Evolutionary conservation across 345 rosid genomes (phyloP).

Genomic region (Sonneratia caseolaris): DNA sequence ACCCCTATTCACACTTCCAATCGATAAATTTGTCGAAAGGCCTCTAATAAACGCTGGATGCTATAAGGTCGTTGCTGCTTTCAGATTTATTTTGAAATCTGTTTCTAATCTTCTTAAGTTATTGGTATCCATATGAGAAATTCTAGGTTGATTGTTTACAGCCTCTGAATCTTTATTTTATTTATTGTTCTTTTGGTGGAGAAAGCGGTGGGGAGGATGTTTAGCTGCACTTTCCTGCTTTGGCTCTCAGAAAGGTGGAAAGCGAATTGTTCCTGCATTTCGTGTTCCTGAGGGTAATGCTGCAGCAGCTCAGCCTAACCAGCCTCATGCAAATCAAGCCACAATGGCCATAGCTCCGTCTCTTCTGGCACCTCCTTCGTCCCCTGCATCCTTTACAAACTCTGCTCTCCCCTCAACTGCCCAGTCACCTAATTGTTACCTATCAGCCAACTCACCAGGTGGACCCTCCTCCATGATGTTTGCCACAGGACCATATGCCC

Average conservation of each 20-base stretch:
- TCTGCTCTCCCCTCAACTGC: conserved; percentile 38
- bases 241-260: conserved; percentile 68
- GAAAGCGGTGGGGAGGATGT: conserved; percentile 85
- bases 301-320: conserved; percentile 47
- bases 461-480: conserved; percentile 43
- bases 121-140: too few relatives aligned
- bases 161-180: conserved; percentile 1
- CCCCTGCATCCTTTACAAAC: conserved; percentile 39
- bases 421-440: conserved; percentile 35
- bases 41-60: background rate
- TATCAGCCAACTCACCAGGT: conserved; percentile 35
- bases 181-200: conserved; percentile 28
- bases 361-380: conserved; percentile 45
- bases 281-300: conserved; percentile 68
- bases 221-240: conserved; percentile 74
- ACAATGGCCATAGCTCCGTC: conserved; percentile 31
- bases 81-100: background rate
- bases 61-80: background rate
- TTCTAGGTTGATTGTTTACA: background rate
- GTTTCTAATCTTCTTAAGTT: background rate
- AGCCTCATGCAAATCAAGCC: conserved; percentile 47
- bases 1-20: background rate
- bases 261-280: conserved; percentile 76
- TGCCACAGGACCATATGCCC: conserved; percentile 46
- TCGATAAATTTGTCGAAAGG: background rate